Evolutionary conservation across 2,329 filamentous ascomycete genomes (phyloP).

Genomic region (Diatrype stigma): DNA sequence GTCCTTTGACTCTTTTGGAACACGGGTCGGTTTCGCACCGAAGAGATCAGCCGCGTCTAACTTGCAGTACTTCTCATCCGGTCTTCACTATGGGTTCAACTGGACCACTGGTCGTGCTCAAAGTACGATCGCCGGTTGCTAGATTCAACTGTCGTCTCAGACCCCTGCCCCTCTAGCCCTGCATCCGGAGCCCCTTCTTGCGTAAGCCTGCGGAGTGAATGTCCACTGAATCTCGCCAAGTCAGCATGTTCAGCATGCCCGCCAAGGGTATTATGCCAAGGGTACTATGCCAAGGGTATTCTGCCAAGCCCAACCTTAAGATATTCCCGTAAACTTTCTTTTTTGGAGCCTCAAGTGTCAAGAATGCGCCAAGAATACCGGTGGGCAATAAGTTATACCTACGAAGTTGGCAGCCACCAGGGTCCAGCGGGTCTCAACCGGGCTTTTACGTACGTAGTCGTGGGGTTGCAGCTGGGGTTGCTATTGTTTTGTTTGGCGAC

Average conservation of each 20-base stretch:
- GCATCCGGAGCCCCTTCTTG: neutral
- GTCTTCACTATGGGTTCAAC: no score
- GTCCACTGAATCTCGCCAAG: no score
- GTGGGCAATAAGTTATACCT: no score
- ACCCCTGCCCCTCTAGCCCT: slow-evolving; percentile 1
- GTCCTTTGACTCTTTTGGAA: neutral
- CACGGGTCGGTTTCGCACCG: neutral
- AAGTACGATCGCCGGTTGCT: no score
- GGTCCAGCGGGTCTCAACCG: slow-evolving; percentile 4
- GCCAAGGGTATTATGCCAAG: no score
- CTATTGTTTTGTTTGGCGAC: neutral
- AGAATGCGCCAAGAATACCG: no score
- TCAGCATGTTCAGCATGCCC: no score
- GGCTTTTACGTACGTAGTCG: neutral
- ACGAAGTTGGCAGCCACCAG: no score
- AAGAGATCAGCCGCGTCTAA: neutral
- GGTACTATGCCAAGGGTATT: no score
- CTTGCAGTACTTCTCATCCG: no score
- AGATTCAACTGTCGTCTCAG: slow-evolving; percentile 1
- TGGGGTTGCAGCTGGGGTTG: neutral
- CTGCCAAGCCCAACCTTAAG: slow-evolving; percentile 1
- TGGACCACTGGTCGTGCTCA: no score
- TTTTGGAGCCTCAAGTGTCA: slow-evolving; percentile 14
- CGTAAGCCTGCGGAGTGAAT: no score
- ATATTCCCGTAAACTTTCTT: slow-evolving; percentile 19